phyloP scores from a whole-genome alignment of 2,329 filamentous ascomycete genomes.

The Paramyrothecium roridum region DNA sequence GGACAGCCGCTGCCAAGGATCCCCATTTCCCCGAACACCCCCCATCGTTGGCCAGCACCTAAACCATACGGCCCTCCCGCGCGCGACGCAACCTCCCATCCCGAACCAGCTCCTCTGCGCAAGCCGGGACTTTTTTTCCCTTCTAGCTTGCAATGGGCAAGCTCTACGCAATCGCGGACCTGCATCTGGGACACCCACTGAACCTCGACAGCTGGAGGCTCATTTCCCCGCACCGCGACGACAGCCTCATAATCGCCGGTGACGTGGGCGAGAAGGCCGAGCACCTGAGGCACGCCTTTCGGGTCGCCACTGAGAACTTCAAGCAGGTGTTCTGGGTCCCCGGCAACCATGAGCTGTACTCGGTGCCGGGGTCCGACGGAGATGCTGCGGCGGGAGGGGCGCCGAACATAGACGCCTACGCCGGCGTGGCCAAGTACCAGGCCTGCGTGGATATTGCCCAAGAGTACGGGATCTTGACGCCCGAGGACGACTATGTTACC shows the following conservation, averaged over 20 bases:
- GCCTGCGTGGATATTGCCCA: constrained; percentile 51
- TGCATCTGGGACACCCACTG: constrained; percentile 29
- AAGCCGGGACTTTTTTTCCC: background rate
- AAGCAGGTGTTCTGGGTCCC: constrained; percentile 50
- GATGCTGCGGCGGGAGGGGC: constrained; percentile 9
- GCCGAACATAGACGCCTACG: constrained; percentile 4
- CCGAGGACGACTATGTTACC: constrained; percentile 50
- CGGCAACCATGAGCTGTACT: constrained; percentile 58
- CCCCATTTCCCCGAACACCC: no score
- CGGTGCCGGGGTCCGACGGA: constrained; percentile 29
- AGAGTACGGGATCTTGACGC: constrained; percentile 48
- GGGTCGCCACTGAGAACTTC: constrained; percentile 23
- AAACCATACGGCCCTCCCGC: no score
- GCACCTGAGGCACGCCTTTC: constrained; percentile 30
- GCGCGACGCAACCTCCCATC: no score
- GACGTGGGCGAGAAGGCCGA: constrained; percentile 32
- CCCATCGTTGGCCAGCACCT: no score
- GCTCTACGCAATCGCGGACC: constrained; percentile 33
- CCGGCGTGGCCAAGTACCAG: constrained; percentile 51
- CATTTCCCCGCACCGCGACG: constrained; percentile 26
- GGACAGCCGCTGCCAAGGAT: no score
- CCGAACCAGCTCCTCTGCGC: no score
- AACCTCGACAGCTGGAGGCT: constrained; percentile 26
- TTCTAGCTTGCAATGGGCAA: constrained; percentile 8
- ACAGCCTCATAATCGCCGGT: constrained; percentile 32